phyloP scores from a whole-genome alignment of 768 basidiomycete species.

The Russula olivacea region DNA sequence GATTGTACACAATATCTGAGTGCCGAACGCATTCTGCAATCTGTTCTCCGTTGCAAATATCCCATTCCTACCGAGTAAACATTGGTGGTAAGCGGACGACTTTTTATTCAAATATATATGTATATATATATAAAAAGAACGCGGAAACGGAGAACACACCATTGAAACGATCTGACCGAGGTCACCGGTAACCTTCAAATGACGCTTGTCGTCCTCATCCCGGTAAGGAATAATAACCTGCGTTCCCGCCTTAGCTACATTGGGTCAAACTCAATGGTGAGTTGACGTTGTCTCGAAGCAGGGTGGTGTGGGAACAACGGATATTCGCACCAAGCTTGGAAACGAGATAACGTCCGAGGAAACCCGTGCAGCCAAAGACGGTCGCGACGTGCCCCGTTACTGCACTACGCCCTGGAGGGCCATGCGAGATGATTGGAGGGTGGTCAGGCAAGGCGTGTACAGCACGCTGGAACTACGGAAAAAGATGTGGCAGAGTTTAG shows the following conservation, averaged over 20 bases:
- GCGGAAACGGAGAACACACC: conserved; percentile 42
- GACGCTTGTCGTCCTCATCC: conserved; percentile 87
- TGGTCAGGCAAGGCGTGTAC: conserved; percentile 55
- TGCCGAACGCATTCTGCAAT: conserved; percentile 91
- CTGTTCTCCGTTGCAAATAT: conserved; percentile 81
- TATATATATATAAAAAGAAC: background rate
- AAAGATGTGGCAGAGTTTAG: background rate
- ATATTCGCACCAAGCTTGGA: conserved; percentile 74
- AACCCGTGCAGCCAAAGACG: conserved; percentile 95
- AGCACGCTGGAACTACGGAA: conserved; percentile 47
- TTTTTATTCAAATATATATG: background rate
- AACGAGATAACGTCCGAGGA: conserved; percentile 90
- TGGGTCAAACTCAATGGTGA: background rate
- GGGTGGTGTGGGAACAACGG: background rate
- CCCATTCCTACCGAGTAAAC: conserved; percentile 72
- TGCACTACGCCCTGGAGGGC: conserved; percentile 79
- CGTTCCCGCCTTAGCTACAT: conserved; percentile 78
- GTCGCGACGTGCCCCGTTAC: conserved; percentile 90
- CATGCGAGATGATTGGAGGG: conserved; percentile 69
- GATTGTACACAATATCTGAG: conserved; percentile 95
- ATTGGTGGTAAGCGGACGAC: background rate
- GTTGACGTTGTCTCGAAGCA: background rate
- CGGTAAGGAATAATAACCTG: conserved; percentile 94
- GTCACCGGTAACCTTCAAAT: conserved; percentile 91
- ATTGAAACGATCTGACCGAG: conserved; percentile 93